These are phyloP conservation scores for Stentor roeselii DNA, from an alignment of 73 alveolate genomes.

Conservation along the genomic window DNA sequence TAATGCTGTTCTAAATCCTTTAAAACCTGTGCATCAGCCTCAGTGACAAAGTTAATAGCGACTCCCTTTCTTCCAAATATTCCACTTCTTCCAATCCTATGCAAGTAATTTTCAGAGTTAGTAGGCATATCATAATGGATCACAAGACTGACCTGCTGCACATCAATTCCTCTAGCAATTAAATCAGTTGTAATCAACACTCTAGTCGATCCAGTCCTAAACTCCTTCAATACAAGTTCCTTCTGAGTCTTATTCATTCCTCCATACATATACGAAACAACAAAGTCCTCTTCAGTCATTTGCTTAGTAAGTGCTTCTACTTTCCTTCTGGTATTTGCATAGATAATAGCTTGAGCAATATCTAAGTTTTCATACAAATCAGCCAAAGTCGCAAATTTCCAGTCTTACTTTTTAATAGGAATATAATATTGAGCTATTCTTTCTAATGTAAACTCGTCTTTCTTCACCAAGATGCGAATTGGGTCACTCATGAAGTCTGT, in stretches of 20 bases:
- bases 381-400: constrained; percentile 93
- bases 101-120: constrained; percentile 94
- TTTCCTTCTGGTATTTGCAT: constrained; percentile 80
- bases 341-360: constrained; percentile 94
- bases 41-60: constrained; percentile 91
- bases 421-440: constrained; percentile 96
- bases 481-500: constrained; percentile 89
- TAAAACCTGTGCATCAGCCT: constrained; percentile 54
- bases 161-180: constrained; percentile 98
- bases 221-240: constrained; percentile 92
- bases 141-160: constrained; percentile 93
- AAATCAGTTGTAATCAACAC: constrained; percentile 56
- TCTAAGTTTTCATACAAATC: constrained; percentile 94
- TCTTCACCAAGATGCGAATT: constrained; percentile 86
- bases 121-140: constrained; percentile 92
- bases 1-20: constrained; percentile 57
- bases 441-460: constrained; percentile 97
- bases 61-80: constrained; percentile 99
- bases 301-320: constrained; percentile 88
- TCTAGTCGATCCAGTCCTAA: constrained; percentile 65
- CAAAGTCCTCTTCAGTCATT: constrained; percentile 88
- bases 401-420: constrained; percentile 91
- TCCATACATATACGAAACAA: constrained; percentile 92
- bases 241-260: constrained; percentile 95
- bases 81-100: constrained; percentile 99